phyloP scores from a whole-genome alignment of 192 early-diverging fungal genomes.

The Coemansia sp. region DNA sequence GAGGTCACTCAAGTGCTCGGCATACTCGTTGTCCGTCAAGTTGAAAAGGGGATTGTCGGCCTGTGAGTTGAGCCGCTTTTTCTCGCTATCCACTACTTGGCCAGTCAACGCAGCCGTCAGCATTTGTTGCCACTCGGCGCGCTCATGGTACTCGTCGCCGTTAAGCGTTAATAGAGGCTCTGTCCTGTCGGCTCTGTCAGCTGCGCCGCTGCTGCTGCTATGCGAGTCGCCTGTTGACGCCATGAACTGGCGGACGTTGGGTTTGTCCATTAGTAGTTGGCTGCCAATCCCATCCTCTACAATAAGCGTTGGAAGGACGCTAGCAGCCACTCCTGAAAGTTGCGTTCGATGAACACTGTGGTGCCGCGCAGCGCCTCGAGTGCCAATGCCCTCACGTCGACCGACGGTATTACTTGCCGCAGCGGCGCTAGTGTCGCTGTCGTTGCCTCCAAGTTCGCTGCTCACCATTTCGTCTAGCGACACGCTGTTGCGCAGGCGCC shows the following conservation, averaged over 20 bases:
- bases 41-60: conserved; percentile 29
- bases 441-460: not conserved
- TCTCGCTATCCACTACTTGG: conserved; percentile 84
- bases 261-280: not conserved
- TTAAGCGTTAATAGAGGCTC: conserved; percentile 21
- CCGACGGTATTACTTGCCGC: not conserved
- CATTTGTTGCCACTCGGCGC: conserved; percentile 87
- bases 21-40: conserved; percentile 33
- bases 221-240: not conserved
- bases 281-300: not conserved
- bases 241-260: not conserved
- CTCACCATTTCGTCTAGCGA: conserved; percentile 26
- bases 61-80: conserved; percentile 64
- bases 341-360: conserved; percentile 2
- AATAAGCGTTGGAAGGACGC: not conserved
- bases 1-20: conserved; percentile 29
- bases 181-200: conserved; percentile 1
- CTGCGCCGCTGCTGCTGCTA: conserved; percentile 1
- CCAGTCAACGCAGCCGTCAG: conserved; percentile 78
- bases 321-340: not conserved
- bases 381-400: conserved; percentile 5
- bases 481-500: conserved; percentile 34
- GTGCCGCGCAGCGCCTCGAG: conserved; percentile 2
- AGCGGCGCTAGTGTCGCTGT: not conserved
- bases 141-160: conserved; percentile 64